A percentile compares a stretch with the other conserved stretches of the same genome.
Conservation (phyloP, 257 asterid species). For the Solanum tarijense region DNA sequence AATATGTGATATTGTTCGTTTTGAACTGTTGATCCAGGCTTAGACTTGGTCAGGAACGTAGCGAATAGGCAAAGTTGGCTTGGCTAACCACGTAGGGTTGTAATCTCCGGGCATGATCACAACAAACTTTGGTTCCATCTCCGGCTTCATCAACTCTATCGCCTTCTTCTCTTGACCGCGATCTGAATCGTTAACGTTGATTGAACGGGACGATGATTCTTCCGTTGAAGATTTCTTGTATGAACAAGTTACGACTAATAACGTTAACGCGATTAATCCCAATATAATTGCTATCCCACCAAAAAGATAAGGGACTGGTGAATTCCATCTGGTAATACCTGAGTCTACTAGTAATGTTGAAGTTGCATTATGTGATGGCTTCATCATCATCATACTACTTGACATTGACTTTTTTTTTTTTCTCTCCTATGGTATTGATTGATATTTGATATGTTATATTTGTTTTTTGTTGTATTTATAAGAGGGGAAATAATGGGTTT, state of each 20-base stretch:
- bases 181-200: not conserved
- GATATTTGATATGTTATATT: not conserved
- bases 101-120: conserved; percentile 53
- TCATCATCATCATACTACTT: not conserved
- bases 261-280: conserved; percentile 30
- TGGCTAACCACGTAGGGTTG: conserved; percentile 34
- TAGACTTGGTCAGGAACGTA: not conserved
- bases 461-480: not conserved
- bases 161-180: conserved; percentile 1
- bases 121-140: conserved; percentile 36
- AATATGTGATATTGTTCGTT: not conserved
- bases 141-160: conserved; percentile 6
- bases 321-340: conserved; percentile 28
- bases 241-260: conserved; percentile 33
- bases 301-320: conserved; percentile 46
- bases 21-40: not conserved
- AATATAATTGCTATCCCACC: conserved; percentile 25
- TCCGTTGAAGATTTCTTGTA: conserved; percentile 6
- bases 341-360: not conserved
- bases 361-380: not conserved
- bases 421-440: not conserved
- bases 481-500: not conserved
- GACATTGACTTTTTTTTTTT: not conserved
- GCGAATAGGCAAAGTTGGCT: not conserved
- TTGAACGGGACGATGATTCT: not conserved